Percentiles rank a stretch among this genome's conserved stretches.
phyloP scores from a whole-genome alignment of 208 protist genomes.

The Leishmania braziliensis region DNA sequence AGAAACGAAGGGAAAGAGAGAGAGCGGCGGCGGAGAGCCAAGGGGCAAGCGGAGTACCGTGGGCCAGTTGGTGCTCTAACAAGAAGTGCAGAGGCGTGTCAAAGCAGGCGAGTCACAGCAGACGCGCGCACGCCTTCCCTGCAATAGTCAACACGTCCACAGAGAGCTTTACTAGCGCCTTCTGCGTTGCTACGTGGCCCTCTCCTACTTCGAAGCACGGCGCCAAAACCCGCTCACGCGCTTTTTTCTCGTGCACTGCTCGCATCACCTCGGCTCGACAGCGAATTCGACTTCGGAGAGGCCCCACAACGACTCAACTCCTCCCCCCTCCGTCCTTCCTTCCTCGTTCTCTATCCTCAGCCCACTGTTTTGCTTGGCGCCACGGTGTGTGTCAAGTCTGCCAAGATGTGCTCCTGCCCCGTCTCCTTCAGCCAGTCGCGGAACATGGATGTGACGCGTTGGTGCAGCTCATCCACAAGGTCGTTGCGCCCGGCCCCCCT shows the following conservation, averaged over 20 bases:
- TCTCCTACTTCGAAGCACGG: background rate
- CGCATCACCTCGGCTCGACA: background rate
- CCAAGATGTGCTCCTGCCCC: conserved; percentile 73
- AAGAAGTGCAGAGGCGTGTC: background rate
- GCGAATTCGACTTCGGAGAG: background rate
- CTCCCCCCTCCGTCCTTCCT: background rate
- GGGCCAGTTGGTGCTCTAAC: background rate
- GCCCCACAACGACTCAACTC: background rate
- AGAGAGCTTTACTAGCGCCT: background rate
- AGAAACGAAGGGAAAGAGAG: background rate
- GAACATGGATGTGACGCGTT: conserved; percentile 79
- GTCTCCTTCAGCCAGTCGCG: conserved; percentile 83
- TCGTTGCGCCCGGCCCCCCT: conserved; percentile 73
- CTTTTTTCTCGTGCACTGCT: background rate
- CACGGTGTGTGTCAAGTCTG: conserved; percentile 57
- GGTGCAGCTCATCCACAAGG: conserved; percentile 70
- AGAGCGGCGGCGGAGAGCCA: background rate
- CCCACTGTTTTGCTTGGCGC: conserved; percentile 10
- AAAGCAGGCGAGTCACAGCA: background rate
- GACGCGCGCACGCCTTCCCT: background rate
- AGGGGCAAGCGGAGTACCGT: background rate
- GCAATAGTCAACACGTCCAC: background rate
- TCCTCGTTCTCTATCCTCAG: background rate
- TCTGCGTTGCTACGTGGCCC: background rate
- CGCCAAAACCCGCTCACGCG: background rate